Evolutionary conservation across 2,329 filamentous ascomycete species (phyloP).

Genomic region (Aspergillus sclerotialis): DNA sequence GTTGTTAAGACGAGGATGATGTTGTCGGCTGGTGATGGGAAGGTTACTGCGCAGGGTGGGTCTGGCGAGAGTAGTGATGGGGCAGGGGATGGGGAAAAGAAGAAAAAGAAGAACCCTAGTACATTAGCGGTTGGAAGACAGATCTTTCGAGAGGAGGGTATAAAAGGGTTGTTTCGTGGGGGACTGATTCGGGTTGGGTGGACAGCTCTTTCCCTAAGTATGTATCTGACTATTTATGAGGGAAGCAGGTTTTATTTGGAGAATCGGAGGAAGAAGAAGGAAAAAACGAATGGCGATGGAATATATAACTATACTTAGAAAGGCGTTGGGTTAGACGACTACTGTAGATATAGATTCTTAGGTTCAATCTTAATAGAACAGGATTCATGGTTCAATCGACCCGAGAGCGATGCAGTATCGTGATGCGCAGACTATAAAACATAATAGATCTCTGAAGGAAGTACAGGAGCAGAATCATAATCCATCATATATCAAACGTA

Average conservation of each 20-base stretch:
- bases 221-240: conserved; percentile 85
- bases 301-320: too few species aligned
- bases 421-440: too few species aligned
- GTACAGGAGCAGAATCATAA: too few species aligned
- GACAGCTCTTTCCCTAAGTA: conserved; percentile 74
- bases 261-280: conserved; percentile 19
- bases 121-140: conserved; percentile 57
- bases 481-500: conserved; percentile 3
- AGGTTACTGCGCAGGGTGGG: neutral
- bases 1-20: conserved; percentile 88
- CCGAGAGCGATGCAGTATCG: conserved; percentile 5
- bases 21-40: conserved; percentile 51
- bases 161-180: conserved; percentile 67
- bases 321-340: too few species aligned
- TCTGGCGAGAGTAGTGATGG: conserved; percentile 7
- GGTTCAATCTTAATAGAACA: too few species aligned
- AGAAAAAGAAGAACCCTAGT: conserved; percentile 30
- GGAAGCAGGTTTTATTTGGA: conserved; percentile 60
- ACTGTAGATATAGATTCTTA: too few species aligned
- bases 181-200: conserved; percentile 66
- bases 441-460: too few species aligned
- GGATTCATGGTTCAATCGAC: too few species aligned
- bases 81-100: conserved; percentile 3
- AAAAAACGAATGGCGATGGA: conserved; percentile 2
- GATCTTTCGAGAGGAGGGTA: conserved; percentile 60